phyloP scores from a whole-genome alignment of 2,329 filamentous ascomycete genomes.

The Arthroderma sp. region DNA sequence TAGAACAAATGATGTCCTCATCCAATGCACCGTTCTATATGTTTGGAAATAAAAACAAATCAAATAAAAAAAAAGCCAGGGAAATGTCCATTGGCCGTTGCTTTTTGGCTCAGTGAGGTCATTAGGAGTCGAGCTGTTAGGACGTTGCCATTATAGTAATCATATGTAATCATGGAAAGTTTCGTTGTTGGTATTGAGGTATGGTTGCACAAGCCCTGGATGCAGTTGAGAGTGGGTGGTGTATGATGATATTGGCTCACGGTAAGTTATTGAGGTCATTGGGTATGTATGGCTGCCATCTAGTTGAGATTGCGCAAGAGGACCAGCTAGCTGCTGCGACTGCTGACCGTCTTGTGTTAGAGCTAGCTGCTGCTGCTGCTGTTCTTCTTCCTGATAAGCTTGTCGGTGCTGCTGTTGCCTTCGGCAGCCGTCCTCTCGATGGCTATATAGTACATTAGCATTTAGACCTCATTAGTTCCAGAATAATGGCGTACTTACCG shows the following conservation, averaged over 20 bases:
- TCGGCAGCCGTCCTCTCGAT: conserved; percentile 16
- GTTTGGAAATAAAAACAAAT: background rate
- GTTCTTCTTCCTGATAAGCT: background rate
- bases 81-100: background rate
- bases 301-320: background rate
- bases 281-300: background rate
- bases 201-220: background rate
- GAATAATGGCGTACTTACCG: conserved; percentile 45
- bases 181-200: background rate
- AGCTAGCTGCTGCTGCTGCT: background rate
- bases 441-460: conserved; percentile 9
- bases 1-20: background rate
- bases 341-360: background rate
- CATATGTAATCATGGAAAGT: background rate
- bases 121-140: background rate
- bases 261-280: background rate
- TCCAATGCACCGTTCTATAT: conserved; percentile 1
- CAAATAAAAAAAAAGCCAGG: background rate
- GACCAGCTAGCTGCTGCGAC: background rate
- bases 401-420: conserved; percentile 9
- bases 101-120: background rate
- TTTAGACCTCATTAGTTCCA: background rate
- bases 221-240: background rate
- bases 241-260: background rate
- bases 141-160: background rate